Conservation (phyloP, 2,329 filamentous ascomycete species). For the Cordyceps javanica region DNA sequence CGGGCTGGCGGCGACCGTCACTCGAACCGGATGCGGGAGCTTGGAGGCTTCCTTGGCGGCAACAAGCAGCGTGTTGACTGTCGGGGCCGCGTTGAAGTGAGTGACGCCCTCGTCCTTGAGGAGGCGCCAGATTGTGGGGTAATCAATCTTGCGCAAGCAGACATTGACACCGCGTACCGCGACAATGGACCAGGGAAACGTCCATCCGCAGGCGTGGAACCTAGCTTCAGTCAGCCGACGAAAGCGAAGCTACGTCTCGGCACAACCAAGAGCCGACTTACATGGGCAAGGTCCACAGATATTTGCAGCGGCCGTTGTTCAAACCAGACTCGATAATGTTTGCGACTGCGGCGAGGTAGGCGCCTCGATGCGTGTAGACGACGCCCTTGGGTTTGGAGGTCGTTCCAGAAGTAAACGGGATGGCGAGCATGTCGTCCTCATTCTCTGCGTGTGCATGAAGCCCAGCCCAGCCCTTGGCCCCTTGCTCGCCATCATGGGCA, state of each 20-base stretch:
- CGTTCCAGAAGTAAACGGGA: constrained; percentile 92
- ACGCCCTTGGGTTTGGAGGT: constrained; percentile 91
- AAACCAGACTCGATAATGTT: constrained; percentile 88
- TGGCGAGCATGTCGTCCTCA: constrained; percentile 76
- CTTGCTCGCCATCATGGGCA: constrained; percentile 60
- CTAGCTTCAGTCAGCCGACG: constrained; percentile 27
- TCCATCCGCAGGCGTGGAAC: constrained; percentile 71
- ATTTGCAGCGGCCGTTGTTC: constrained; percentile 69
- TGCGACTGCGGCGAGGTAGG: constrained; percentile 75
- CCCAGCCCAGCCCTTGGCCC: constrained; percentile 67
- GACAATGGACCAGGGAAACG: constrained; percentile 88
- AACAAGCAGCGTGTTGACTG: constrained; percentile 91
- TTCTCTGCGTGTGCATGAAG: constrained; percentile 63
- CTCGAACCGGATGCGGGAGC: constrained; percentile 65
- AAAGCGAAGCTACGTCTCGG: too few species aligned
- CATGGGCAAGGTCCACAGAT: constrained; percentile 91
- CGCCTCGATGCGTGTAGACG: constrained; percentile 81
- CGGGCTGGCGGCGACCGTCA: constrained; percentile 89
- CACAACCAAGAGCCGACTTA: constrained; percentile 42
- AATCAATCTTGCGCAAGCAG: constrained; percentile 91
- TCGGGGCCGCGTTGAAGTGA: constrained; percentile 93
- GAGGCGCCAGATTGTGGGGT: constrained; percentile 83
- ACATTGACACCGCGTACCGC: constrained; percentile 92
- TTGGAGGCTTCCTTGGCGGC: constrained; percentile 67
- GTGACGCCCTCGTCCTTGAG: constrained; percentile 83